Base-by-base conservation (phyloP, 495 filamentous ascomycete genomes). In the Penicillium canariense region DNA sequence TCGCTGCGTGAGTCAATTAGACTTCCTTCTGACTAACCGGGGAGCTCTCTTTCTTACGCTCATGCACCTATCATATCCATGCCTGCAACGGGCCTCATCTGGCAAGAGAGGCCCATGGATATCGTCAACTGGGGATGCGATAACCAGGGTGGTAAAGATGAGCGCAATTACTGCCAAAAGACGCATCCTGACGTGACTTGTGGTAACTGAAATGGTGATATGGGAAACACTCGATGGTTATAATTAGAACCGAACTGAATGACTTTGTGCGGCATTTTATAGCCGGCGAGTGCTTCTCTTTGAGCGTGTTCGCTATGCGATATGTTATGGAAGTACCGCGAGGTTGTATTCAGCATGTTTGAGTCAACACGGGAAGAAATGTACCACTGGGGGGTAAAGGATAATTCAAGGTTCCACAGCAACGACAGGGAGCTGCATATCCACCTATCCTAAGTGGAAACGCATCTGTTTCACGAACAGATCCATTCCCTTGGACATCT, bases 71-170 rank as follows among this genome's bases (percentile, higher is more conserved):
- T 44, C 36, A 36, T 50, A 56, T 23, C 36, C 35, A 5, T 6
- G 28, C 9, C 39, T n/a, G 53, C 53, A 56, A 25, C 46, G 46
- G 17, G 17, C 15, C 9, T 3, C n/a, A 1, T 45, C 46, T 26
- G 7, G 34, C 4, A 32, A 20, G n/a, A 38, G 4, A 22, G 36
- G 15, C 2, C 18, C 17, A 11, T 46, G 18, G 9, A 5, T 34
- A 1, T 44, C 46, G 5, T 55, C 53, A 10, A 28, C 5, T 6
- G 53, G 53, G 26, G 46, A 22, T 5, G 46, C 53, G n/a, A 56
- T 36, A 6, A 46, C 30, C 38, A 56, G n/a, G 5, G 46, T 23
- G 46, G 53, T 36, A 3, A 56, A 12, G 38, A 40, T 12, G 20
- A 50, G 31, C 9, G 23, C 15, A 9, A 56, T 17, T n/a, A 45